These are phyloP conservation scores for Thielaviopsis musarum DNA, from an alignment of 2,329 filamentous ascomycete species.

Conservation along the genomic window DNA sequence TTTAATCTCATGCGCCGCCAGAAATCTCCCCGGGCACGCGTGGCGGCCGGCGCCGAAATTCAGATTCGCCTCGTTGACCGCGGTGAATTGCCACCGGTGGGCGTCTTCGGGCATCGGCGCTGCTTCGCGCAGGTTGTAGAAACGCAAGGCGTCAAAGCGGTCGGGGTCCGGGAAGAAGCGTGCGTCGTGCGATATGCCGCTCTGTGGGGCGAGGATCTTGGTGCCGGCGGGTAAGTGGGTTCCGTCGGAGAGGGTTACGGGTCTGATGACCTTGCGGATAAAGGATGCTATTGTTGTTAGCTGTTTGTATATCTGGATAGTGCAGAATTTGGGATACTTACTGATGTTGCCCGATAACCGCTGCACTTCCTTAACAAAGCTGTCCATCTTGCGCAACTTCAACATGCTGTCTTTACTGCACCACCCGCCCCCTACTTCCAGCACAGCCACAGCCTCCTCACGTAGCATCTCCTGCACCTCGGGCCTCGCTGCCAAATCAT, in stretches of 20 bases:
- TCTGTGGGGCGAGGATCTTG: constrained; percentile 25
- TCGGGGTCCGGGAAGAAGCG: constrained; percentile 25
- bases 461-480: constrained; percentile 31
- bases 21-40: constrained; percentile 32
- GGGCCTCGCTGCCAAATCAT: constrained; percentile 30
- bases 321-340: too few species aligned
- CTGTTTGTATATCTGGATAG: neutral
- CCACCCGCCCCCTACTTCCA: constrained; percentile 26
- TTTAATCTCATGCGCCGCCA: constrained; percentile 30
- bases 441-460: constrained; percentile 28
- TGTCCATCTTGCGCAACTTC: constrained; percentile 30
- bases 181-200: constrained; percentile 25
- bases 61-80: constrained; percentile 25
- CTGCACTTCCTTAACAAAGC: constrained; percentile 30
- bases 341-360: constrained; percentile 27
- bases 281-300: constrained; percentile 21
- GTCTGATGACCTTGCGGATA: constrained; percentile 29
- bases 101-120: constrained; percentile 20
- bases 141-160: constrained; percentile 31
- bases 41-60: constrained; percentile 32
- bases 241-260: constrained; percentile 28
- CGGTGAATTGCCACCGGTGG: constrained; percentile 27
- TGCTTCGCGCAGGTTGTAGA: constrained; percentile 26
- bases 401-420: constrained; percentile 26
- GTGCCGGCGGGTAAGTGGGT: constrained; percentile 27